phyloP scores from a whole-genome alignment of 768 basidiomycete genomes.

The Tephrocybe sp. region DNA sequence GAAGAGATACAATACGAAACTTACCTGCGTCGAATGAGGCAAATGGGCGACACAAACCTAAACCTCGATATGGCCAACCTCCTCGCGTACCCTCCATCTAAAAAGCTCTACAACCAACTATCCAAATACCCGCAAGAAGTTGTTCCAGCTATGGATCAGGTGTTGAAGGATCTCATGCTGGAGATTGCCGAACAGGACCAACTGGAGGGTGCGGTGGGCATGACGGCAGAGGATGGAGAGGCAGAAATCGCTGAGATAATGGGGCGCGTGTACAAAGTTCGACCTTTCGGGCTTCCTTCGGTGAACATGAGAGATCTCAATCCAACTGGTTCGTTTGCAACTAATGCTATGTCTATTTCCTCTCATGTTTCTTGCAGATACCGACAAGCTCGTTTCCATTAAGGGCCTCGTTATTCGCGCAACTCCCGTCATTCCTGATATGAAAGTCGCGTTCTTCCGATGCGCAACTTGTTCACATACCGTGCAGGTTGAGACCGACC shows the following conservation, averaged over 20 bases:
- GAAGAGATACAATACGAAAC: conserved; percentile 73
- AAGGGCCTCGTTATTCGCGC: conserved; percentile 97
- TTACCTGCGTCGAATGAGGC: conserved; percentile 82
- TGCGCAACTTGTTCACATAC: conserved; percentile 95
- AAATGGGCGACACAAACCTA: conserved; percentile 89
- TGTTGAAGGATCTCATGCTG: conserved; percentile 90
- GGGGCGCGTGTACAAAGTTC: conserved; percentile 85
- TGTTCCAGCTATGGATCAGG: conserved; percentile 95
- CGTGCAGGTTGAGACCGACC: conserved; percentile 95
- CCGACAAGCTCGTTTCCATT: conserved; percentile 94
- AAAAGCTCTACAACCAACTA: conserved; percentile 81
- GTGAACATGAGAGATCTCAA: conserved; percentile 96
- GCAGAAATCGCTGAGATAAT: conserved; percentile 89
- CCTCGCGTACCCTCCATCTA: conserved; percentile 78
- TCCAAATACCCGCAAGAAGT: conserved; percentile 96
- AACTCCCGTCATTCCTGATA: conserved; percentile 97
- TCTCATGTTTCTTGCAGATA: conserved; percentile 53
- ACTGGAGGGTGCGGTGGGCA: conserved; percentile 65
- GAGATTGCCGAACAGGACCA: conserved; percentile 83
- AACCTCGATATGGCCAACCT: conserved; percentile 90
- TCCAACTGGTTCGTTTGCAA: conserved; percentile 65
- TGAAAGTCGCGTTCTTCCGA: conserved; percentile 98
- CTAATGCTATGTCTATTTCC: background rate
- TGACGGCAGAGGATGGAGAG: conserved; percentile 72
- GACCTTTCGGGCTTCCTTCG: conserved; percentile 81